Conservation (phyloP, 202 grass and related monocot genomes). For the Hordeum pubiflorum region DNA sequence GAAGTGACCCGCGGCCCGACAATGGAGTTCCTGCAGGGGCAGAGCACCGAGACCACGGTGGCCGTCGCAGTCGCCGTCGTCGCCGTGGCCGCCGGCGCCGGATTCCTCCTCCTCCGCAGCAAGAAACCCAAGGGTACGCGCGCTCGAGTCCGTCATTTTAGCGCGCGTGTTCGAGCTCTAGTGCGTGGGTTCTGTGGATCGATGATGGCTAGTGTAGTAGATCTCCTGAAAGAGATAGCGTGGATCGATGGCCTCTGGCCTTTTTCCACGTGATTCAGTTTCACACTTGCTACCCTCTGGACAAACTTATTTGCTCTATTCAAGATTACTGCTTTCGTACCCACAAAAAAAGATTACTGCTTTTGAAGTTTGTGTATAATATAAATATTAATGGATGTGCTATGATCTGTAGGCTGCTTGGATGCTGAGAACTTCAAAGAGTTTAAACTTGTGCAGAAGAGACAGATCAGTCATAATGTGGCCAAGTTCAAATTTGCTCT, state of each 20-base stretch:
- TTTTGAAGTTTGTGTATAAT: not conserved
- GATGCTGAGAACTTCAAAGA: conserved; percentile 77
- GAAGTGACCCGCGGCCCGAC: not conserved
- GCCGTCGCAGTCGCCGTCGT: conserved; percentile 49
- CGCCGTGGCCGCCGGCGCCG: conserved; percentile 50
- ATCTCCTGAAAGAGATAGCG: not conserved
- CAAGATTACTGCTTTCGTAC: not conserved
- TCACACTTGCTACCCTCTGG: not conserved
- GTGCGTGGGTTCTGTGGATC: not conserved
- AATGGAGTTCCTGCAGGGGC: conserved; percentile 48
- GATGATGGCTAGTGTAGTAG: not conserved
- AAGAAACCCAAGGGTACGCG: conserved; percentile 52
- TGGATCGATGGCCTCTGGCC: not conserved
- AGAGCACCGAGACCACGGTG: conserved; percentile 37
- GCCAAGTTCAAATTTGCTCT: conserved; percentile 69
- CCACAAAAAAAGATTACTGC: not conserved
- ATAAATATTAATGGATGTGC: not conserved
- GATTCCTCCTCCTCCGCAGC: conserved; percentile 42
- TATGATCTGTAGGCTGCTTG: conserved; percentile 48
- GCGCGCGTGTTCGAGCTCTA: not conserved
- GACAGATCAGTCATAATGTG: conserved; percentile 71
- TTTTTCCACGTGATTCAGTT: not conserved
- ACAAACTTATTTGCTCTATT: not conserved
- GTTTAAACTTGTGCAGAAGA: conserved; percentile 71
- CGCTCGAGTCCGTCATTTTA: not conserved